These are phyloP conservation scores for Penicillium aurantiogriseum DNA, from an alignment of 2,329 filamentous ascomycete genomes.

Conservation along the genomic window DNA sequence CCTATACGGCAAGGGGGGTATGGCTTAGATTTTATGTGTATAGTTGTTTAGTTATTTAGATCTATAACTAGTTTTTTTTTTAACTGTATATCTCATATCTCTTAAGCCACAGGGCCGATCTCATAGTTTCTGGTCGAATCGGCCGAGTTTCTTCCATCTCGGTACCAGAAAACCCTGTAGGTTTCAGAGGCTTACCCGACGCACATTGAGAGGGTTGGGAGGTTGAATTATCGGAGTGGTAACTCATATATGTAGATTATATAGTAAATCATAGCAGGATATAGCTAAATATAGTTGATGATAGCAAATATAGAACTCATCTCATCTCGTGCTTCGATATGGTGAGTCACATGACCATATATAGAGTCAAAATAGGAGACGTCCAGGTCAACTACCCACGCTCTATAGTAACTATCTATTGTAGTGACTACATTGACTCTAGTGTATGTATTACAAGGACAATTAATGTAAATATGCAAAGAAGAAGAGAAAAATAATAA, in stretches of 20 bases:
- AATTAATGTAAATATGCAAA: background rate
- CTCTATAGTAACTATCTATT: background rate
- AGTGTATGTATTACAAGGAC: background rate
- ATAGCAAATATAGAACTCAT: background rate
- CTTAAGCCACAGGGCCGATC: constrained; percentile 6
- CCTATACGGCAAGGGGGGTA: constrained; percentile 3
- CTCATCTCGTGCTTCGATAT: background rate
- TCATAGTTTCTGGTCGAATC: constrained; percentile 9
- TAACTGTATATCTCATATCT: constrained; percentile 14
- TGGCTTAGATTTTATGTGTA: background rate
- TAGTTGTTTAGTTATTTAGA: background rate
- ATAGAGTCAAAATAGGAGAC: background rate
- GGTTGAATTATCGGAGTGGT: background rate
- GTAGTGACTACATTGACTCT: background rate
- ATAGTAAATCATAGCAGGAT: background rate
- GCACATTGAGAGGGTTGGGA: background rate
- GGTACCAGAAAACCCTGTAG: constrained; percentile 15
- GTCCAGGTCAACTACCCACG: background rate
- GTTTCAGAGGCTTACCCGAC: constrained; percentile 12
- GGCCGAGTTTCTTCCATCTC: constrained; percentile 17
- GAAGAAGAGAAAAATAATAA: background rate
- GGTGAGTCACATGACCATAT: constrained; percentile 12
- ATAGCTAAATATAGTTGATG: background rate
- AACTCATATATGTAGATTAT: background rate
- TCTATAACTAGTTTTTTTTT: background rate